Base-by-base conservation (phyloP, 768 basidiomycete species). In the Hydnum rufescens region DNA sequence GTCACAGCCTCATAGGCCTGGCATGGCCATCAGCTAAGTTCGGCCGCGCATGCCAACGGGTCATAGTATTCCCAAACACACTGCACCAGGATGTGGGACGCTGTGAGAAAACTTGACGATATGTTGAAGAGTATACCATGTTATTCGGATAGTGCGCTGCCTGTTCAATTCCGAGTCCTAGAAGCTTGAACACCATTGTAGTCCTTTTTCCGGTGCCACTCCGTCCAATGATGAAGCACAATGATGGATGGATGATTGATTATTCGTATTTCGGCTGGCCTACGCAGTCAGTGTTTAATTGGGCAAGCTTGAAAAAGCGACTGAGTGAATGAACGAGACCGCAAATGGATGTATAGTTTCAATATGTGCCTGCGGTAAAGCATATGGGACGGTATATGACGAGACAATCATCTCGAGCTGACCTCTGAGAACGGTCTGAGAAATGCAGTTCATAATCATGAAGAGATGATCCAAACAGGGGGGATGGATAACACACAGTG, bases 211-310 rank as follows among this genome's bases (percentile, higher is more conserved):
- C 52, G 16, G 55, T 56, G 1, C 55, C 55, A 32, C 55, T 56
- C 19, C 55, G 44, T 22, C 55, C 55, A 4, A 56, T 22, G n/a
- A 56, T 54, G 16, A 55, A 50, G 42, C 55, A 56, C 1, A 54
- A 56, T 22, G 55, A 65, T 0, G 65, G 65, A 56, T 18, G 32
- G 46, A 39, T 55, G 54, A 4, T 39, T 22, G 18, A 56, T 55
- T 13, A 56, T 55, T 19, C 50, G 28, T 23, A 34, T 29, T 31
- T 56, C 55, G 8, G n/a, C 4, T 1, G 53, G 47, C 13, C 54
- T 55, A 28, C 1, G 19, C 16, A 22, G 2, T 1, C 5, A 31
- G 18, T 32, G 5, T 8, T 4, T 16, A 4, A 43, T 5, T 4
- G 4, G n/a, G 19, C 18, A 5, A 29, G 23, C 18, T 18, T 6